phyloP scores from a whole-genome alignment of 176 grass and related monocot species.

The Triticum aestivum region DNA sequence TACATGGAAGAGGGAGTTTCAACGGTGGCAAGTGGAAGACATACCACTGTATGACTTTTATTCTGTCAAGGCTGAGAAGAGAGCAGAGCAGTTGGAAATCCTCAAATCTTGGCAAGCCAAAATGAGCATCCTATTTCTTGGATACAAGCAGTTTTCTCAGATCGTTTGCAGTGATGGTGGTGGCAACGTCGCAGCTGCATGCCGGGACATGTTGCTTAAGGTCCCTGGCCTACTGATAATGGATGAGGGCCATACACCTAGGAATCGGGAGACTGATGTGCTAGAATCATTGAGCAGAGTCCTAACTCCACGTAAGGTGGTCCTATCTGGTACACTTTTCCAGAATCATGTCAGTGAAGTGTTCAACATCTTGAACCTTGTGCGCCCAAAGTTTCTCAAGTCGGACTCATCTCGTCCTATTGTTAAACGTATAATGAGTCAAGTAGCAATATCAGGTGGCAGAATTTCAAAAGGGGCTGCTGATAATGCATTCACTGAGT shows the following conservation, averaged over 20 bases:
- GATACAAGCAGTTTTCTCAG: slow-evolving; percentile 87
- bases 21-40: slow-evolving; percentile 87
- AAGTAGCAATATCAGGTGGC: slow-evolving; percentile 58
- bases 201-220: slow-evolving; percentile 76
- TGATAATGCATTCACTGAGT: slow-evolving; percentile 57
- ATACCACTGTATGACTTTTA: slow-evolving; percentile 92
- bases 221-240: slow-evolving; percentile 85
- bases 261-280: slow-evolving; percentile 81
- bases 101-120: slow-evolving; percentile 82
- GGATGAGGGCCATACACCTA: slow-evolving; percentile 94
- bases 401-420: slow-evolving; percentile 63
- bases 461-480: slow-evolving; percentile 39
- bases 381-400: slow-evolving; percentile 88
- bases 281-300: slow-evolving; percentile 79
- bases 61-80: slow-evolving; percentile 88
- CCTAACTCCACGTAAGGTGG: slow-evolving; percentile 86
- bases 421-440: slow-evolving; percentile 70
- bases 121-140: slow-evolving; percentile 88
- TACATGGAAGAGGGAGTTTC: slow-evolving; percentile 87
- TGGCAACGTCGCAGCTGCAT: slow-evolving; percentile 57
- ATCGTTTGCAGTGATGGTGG: slow-evolving; percentile 55
- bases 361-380: slow-evolving; percentile 89
- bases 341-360: slow-evolving; percentile 92
- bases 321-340: slow-evolving; percentile 94
- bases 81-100: slow-evolving; percentile 80